Conservation (phyloP, 2,329 filamentous ascomycete species). For the Helminthosporium solani region DNA sequence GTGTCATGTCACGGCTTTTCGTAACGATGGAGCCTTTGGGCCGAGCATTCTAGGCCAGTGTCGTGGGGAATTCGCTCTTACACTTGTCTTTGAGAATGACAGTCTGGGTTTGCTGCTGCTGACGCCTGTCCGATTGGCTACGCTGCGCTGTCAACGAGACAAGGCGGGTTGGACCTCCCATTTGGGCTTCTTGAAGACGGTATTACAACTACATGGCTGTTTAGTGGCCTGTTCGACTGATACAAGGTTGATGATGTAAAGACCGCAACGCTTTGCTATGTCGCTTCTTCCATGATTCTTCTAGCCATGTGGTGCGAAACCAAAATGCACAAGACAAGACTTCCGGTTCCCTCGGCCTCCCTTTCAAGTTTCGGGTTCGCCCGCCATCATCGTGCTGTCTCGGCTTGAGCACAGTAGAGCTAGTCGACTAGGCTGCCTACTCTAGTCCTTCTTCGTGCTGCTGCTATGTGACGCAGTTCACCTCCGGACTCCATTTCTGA, state of each 20-base stretch:
- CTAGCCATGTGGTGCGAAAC: slow-evolving; percentile 22
- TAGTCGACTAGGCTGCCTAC: slow-evolving; percentile 25
- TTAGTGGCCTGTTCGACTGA: background rate
- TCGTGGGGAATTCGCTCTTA: slow-evolving; percentile 31
- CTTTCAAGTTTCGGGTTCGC: slow-evolving; percentile 21
- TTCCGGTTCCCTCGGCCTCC: slow-evolving; percentile 21
- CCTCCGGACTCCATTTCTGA: slow-evolving; percentile 24
- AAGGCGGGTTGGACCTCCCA: slow-evolving; percentile 19
- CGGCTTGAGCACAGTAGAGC: slow-evolving; percentile 28
- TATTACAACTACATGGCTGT: background rate
- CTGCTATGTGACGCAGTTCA: slow-evolving; percentile 27
- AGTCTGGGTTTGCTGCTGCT: slow-evolving; percentile 26
- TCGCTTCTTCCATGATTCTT: slow-evolving; percentile 20
- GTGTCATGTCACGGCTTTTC: slow-evolving; percentile 14
- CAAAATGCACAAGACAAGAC: slow-evolving; percentile 18
- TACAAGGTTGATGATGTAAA: slow-evolving; percentile 3
- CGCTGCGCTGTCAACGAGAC: slow-evolving; percentile 18
- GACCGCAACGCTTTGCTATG: slow-evolving; percentile 17
- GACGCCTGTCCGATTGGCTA: slow-evolving; percentile 27
- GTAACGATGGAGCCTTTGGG: slow-evolving; percentile 23
- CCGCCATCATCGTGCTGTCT: slow-evolving; percentile 21
- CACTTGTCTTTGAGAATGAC: slow-evolving; percentile 30
- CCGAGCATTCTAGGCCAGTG: slow-evolving; percentile 17
- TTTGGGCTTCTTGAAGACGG: slow-evolving; percentile 22
- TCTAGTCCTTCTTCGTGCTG: slow-evolving; percentile 32